Conservation (phyloP, 2,329 filamentous ascomycete genomes). For the Westerdykella aurantiaca region DNA sequence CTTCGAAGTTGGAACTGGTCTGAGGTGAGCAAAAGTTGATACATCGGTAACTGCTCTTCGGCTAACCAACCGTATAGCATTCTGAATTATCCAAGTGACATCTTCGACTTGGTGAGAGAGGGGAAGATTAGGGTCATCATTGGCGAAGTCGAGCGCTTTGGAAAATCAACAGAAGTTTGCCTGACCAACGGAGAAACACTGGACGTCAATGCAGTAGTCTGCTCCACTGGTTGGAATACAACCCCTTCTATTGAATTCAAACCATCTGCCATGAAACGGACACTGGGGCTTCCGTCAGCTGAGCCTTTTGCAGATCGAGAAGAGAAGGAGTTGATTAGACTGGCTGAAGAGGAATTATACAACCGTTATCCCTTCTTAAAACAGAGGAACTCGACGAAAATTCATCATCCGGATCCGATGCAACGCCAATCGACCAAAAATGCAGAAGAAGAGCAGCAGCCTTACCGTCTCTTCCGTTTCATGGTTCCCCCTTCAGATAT, state of each 20-base stretch:
- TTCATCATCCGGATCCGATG: constrained; percentile 15
- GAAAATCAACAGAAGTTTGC: constrained; percentile 39
- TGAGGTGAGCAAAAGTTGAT: constrained; percentile 19
- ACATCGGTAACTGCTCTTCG: neutral
- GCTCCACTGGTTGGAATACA: constrained; percentile 53
- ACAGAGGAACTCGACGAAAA: constrained; percentile 12
- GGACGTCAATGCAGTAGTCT: constrained; percentile 48
- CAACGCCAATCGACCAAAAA: constrained; percentile 8
- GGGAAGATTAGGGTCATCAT: constrained; percentile 53
- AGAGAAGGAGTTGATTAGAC: constrained; percentile 33
- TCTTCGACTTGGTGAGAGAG: constrained; percentile 52
- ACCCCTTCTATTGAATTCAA: constrained; percentile 47
- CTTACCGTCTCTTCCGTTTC: constrained; percentile 40
- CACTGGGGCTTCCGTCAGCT: constrained; percentile 45
- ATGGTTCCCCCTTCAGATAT: constrained; percentile 35
- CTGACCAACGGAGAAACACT: constrained; percentile 45
- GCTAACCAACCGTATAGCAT: constrained; percentile 40
- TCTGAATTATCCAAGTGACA: constrained; percentile 54
- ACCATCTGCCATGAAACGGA: constrained; percentile 38
- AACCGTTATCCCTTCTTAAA: constrained; percentile 13
- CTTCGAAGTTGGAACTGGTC: constrained; percentile 51
- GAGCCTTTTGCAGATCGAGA: constrained; percentile 23
- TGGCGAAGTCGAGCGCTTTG: constrained; percentile 49
- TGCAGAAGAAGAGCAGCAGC: constrained; percentile 9
- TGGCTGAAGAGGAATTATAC: constrained; percentile 11